phyloP scores from a whole-genome alignment of 257 asterid genomes.

The Nicotiana otophora region DNA sequence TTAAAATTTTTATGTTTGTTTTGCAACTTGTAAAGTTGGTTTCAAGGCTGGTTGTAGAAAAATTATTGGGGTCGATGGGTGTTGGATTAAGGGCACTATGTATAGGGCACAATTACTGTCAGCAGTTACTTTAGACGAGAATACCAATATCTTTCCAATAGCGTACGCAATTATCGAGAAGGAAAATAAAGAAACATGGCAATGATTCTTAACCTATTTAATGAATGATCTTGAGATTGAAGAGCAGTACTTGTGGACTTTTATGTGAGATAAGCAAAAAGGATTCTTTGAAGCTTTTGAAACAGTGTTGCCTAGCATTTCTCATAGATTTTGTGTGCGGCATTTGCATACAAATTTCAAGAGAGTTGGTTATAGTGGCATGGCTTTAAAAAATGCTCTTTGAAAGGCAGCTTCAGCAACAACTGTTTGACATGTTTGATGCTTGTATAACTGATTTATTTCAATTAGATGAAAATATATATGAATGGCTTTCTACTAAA shows the following conservation, averaged over 20 bases:
- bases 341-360: no score
- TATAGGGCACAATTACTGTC: not conserved
- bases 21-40: not conserved
- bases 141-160: constrained; percentile 10
- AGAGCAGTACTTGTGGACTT: not conserved
- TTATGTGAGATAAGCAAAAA: constrained; percentile 18
- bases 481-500: no score
- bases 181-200: constrained; percentile 7
- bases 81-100: not conserved
- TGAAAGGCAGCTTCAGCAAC: no score
- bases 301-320: no score
- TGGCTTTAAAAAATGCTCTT: no score
- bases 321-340: no score
- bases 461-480: no score
- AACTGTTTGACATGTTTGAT: no score
- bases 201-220: not conserved
- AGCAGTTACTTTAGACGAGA: constrained; percentile 7
- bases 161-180: constrained; percentile 13
- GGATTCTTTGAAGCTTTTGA: not conserved
- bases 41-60: not conserved
- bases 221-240: not conserved
- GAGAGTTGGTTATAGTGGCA: no score
- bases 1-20: not conserved
- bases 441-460: no score
- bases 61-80: not conserved